These are phyloP conservation scores for Brassica balearica DNA, from an alignment of 441 rosid species.

Conservation along the genomic window DNA sequence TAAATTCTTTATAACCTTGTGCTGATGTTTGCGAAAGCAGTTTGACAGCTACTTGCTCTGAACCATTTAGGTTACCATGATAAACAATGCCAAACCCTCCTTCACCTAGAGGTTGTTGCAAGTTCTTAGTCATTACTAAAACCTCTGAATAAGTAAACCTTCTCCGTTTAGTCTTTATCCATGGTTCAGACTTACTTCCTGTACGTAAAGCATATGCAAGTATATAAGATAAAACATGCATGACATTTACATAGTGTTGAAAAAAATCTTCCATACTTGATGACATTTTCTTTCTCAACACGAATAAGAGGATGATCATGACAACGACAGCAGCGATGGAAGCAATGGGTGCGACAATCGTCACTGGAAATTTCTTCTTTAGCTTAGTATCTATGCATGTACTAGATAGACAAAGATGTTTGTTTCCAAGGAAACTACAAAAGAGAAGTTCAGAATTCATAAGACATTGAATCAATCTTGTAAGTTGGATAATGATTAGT, in stretches of 20 bases:
- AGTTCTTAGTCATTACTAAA: slow-evolving; percentile 46
- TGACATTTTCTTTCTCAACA: slow-evolving; percentile 22
- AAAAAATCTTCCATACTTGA: slow-evolving; percentile 28
- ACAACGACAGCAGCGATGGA: slow-evolving; percentile 27
- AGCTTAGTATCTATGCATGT: slow-evolving; percentile 21
- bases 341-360: slow-evolving; percentile 28
- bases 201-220: neutral
- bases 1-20: slow-evolving; percentile 41
- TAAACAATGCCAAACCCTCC: slow-evolving; percentile 54
- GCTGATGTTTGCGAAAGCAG: slow-evolving; percentile 36
- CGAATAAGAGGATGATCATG: slow-evolving; percentile 14
- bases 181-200: slow-evolving; percentile 31
- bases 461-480: neutral
- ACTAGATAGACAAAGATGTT: slow-evolving; percentile 31
- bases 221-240: slow-evolving; percentile 7
- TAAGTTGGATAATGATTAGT: neutral
- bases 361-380: slow-evolving; percentile 16
- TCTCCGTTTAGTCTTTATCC: slow-evolving; percentile 25
- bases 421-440: slow-evolving; percentile 39
- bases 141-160: slow-evolving; percentile 40
- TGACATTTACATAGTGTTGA: neutral
- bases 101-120: slow-evolving; percentile 44
- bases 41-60: slow-evolving; percentile 40
- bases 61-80: slow-evolving; percentile 42
- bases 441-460: slow-evolving; percentile 2